phyloP scores from a whole-genome alignment of 441 rosid genomes.

The Arabidopsis hybrid region DNA sequence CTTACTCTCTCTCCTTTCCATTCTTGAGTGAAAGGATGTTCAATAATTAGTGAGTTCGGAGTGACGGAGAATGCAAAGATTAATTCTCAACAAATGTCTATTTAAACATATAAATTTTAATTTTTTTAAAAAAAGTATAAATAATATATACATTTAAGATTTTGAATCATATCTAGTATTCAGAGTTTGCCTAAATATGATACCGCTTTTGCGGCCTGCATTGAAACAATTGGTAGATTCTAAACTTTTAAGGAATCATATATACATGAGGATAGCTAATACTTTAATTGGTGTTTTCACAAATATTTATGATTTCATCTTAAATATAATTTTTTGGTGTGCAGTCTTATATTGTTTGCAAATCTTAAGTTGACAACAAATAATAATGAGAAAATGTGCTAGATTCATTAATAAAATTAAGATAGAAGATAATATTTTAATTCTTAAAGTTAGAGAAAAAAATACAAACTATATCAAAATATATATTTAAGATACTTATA shows the following conservation, averaged over 20 bases:
- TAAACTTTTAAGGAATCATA: neutral
- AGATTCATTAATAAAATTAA: neutral
- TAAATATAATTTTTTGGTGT: neutral
- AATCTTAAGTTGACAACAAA: neutral
- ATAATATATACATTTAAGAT: neutral
- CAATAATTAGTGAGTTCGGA: neutral
- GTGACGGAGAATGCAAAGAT: neutral
- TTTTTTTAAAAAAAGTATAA: neutral
- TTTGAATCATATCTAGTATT: no score
- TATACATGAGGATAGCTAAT: neutral
- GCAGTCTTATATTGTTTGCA: neutral
- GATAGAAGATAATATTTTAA: neutral
- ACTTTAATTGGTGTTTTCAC: neutral
- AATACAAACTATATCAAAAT: neutral
- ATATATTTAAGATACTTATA: slow-evolving; percentile 6
- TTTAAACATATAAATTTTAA: neutral
- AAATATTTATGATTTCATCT: neutral
- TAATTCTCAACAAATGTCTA: neutral
- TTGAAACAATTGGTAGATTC: neutral
- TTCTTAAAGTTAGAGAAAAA: neutral
- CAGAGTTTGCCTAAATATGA: no score
- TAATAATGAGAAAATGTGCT: neutral
- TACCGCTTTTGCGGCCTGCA: no score
- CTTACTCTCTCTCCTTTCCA: neutral
- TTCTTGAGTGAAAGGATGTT: neutral